A percentile compares a stretch with the other conserved stretches of the same genome.
Evolutionary conservation across 495 filamentous ascomycete species (phyloP).

Genomic region (Daldinia vernicosa): DNA sequence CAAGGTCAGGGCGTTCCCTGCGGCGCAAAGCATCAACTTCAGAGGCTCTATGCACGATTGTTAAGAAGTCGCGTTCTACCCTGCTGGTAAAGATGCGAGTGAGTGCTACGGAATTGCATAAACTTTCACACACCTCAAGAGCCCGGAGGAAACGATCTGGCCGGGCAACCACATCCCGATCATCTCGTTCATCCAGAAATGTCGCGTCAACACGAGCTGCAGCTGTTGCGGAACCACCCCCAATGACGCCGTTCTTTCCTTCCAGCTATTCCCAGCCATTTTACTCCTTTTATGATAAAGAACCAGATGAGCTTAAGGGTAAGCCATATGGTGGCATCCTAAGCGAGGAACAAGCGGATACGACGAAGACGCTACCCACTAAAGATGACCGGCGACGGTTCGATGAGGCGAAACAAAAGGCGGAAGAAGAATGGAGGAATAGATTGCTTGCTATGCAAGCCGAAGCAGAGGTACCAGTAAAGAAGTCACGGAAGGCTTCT

Average conservation of each 20-base stretch:
- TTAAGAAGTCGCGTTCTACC: constrained; percentile 52
- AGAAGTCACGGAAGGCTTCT: constrained; percentile 71
- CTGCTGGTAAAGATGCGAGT: constrained; percentile 63
- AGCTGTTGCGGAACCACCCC: constrained; percentile 48
- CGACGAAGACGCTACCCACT: constrained; percentile 83
- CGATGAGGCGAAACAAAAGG: constrained; percentile 84
- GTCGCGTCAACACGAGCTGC: constrained; percentile 43
- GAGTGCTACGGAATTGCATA: constrained; percentile 66
- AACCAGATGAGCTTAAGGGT: constrained; percentile 85
- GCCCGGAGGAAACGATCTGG: constrained; percentile 59
- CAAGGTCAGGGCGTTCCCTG: constrained; percentile 52
- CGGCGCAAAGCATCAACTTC: constrained; percentile 48
- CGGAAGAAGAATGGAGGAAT: constrained; percentile 88
- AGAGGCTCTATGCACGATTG: constrained; percentile 37
- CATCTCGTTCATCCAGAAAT: constrained; percentile 50
- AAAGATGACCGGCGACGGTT: constrained; percentile 83
- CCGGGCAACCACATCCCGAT: constrained; percentile 37
- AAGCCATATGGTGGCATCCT: constrained; percentile 97
- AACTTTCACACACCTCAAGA: constrained; percentile 61
- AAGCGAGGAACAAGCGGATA: constrained; percentile 88
- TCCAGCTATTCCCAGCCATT: constrained; percentile 70
- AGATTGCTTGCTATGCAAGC: constrained; percentile 59
- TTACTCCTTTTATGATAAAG: constrained; percentile 85
- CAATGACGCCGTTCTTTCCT: constrained; percentile 62
- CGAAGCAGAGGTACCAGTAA: constrained; percentile 54